A percentile compares a stretch with the other conserved stretches of the same genome.
phyloP scores from a whole-genome alignment of 345 rosid genomes.

The Garcia nutans region DNA sequence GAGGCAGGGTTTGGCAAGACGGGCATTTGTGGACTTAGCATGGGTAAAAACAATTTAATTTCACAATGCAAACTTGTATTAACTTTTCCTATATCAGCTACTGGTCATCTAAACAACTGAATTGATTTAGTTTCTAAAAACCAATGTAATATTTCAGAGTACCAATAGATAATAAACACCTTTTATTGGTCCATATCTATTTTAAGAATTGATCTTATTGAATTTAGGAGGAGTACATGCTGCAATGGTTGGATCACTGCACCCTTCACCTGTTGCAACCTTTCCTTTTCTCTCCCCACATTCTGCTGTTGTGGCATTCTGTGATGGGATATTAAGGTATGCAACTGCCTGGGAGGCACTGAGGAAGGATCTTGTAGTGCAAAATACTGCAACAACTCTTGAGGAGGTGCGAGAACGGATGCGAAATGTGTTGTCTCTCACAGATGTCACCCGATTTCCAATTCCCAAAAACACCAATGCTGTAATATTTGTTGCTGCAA shows the following conservation, averaged over 20 bases:
- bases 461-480: slow-evolving; percentile 81
- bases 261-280: slow-evolving; percentile 94
- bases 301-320: slow-evolving; percentile 98
- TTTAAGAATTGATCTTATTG: slow-evolving; percentile 26
- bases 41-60: slow-evolving; percentile 59
- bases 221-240: slow-evolving; percentile 92
- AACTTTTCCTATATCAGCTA: not conserved
- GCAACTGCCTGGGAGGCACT: slow-evolving; percentile 99
- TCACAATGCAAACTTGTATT: slow-evolving; percentile 8
- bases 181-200: not conserved
- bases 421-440: slow-evolving; percentile 90
- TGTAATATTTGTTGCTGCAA: slow-evolving; percentile 91
- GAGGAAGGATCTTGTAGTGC: slow-evolving; percentile 80
- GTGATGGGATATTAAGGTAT: slow-evolving; percentile 89
- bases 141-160: slow-evolving; percentile 1
- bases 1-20: slow-evolving; percentile 93
- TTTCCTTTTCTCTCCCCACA: slow-evolving; percentile 97
- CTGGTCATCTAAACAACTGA: not conserved
- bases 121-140: not conserved
- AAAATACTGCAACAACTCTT: slow-evolving; percentile 73
- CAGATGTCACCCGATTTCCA: slow-evolving; percentile 98
- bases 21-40: slow-evolving; percentile 97
- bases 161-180: slow-evolving; percentile 1
- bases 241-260: slow-evolving; percentile 98
- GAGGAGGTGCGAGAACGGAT: slow-evolving; percentile 90